phyloP scores from a whole-genome alignment of 768 basidiomycete genomes.

The Multifurca ochricompacta region DNA sequence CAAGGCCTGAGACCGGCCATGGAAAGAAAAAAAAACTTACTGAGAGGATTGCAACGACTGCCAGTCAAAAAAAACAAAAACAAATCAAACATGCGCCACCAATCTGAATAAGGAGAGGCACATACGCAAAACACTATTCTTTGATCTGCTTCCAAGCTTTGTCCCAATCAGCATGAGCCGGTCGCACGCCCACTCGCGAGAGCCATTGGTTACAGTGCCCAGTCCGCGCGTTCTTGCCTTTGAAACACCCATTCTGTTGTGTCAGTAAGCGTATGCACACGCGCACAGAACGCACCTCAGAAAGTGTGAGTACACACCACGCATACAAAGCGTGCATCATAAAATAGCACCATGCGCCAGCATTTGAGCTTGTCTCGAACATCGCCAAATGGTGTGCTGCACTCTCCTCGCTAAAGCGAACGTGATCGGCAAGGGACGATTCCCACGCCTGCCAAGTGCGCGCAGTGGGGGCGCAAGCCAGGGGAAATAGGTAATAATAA shows the following conservation, averaged over 20 bases:
- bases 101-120: constrained; percentile 7
- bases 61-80: constrained; percentile 41
- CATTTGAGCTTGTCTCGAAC: constrained; percentile 74
- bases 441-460: constrained; percentile 49
- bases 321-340: constrained; percentile 68
- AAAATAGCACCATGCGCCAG: constrained; percentile 76
- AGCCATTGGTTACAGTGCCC: constrained; percentile 10
- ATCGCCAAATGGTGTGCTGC: constrained; percentile 61
- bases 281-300: constrained; percentile 41
- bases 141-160: constrained; percentile 35
- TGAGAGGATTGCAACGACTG: constrained; percentile 58
- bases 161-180: constrained; percentile 35
- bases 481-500: background rate
- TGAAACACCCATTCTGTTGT: background rate
- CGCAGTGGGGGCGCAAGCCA: background rate
- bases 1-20: constrained; percentile 19
- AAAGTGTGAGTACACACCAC: constrained; percentile 55
- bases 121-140: constrained; percentile 40
- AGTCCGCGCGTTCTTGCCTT: constrained; percentile 1
- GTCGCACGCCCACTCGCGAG: constrained; percentile 31
- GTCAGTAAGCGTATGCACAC: background rate
- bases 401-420: constrained; percentile 64
- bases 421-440: constrained; percentile 57
- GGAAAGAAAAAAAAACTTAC: constrained; percentile 41
- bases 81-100: constrained; percentile 29